Evolutionary conservation across 2,329 filamentous ascomycete genomes (phyloP).

Genomic region (Aspergillus awamori): DNA sequence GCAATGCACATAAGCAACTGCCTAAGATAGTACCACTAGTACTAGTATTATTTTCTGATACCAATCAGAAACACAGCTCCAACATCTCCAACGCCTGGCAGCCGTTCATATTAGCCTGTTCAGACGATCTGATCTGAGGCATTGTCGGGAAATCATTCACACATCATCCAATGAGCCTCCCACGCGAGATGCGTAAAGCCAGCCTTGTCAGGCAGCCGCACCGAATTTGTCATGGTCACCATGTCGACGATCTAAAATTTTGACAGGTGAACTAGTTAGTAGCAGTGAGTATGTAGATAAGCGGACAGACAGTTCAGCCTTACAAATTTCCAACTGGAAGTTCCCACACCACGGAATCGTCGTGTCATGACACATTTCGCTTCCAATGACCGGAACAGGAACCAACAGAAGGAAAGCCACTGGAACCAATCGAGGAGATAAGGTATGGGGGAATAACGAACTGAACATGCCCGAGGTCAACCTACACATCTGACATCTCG

Average conservation of each 20-base stretch:
- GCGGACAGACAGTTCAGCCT: background rate
- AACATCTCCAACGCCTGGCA: background rate
- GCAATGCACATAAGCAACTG: background rate
- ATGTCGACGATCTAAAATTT: background rate
- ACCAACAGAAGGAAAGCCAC: background rate
- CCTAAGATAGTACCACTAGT: too few species aligned
- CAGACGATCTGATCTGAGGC: background rate
- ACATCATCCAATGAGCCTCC: background rate
- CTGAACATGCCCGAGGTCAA: background rate
- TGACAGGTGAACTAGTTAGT: background rate
- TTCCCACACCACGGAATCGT: background rate
- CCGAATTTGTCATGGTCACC: background rate
- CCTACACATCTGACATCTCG: background rate
- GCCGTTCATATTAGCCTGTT: background rate
- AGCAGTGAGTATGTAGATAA: background rate
- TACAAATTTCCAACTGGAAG: background rate
- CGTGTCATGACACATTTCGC: background rate
- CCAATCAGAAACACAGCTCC: background rate
- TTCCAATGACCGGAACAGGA: background rate
- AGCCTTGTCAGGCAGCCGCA: background rate
- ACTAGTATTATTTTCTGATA: background rate
- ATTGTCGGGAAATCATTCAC: background rate
- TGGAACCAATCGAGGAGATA: background rate
- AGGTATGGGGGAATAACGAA: background rate
- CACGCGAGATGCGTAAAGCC: background rate